phyloP scores from a whole-genome alignment of 164 flowering plant genomes.

The Piper longum region DNA sequence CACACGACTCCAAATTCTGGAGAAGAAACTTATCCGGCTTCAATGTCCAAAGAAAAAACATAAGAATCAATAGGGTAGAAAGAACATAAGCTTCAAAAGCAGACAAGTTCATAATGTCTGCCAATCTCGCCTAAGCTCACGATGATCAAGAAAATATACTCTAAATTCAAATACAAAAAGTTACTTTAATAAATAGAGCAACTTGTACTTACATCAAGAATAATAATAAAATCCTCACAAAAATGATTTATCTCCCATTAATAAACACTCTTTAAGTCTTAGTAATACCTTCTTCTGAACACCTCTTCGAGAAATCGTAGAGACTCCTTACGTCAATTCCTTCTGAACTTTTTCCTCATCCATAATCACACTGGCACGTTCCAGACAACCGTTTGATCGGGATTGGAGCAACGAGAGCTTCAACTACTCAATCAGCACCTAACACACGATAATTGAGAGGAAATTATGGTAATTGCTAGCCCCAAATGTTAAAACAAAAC shows the following conservation, averaged over 20 bases:
- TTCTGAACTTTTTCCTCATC: slow-evolving; percentile 79
- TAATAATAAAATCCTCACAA: neutral
- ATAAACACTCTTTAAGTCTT: neutral
- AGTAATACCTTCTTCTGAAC: slow-evolving; percentile 54
- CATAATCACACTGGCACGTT: slow-evolving; percentile 80
- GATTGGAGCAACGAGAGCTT: slow-evolving; percentile 38
- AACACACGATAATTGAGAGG: slow-evolving; percentile 5
- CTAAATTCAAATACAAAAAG: neutral
- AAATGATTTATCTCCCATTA: neutral
- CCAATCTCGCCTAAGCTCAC: neutral
- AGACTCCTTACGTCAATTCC: slow-evolving; percentile 64
- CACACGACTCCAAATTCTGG: slow-evolving; percentile 62
- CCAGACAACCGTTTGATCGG: slow-evolving; percentile 77
- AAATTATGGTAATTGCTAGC: neutral
- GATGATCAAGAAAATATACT: neutral
- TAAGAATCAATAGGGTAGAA: neutral
- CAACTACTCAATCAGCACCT: slow-evolving; percentile 62
- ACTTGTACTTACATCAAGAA: neutral
- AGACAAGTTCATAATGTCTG: neutral
- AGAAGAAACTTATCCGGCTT: slow-evolving; percentile 64
- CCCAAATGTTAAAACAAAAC: neutral
- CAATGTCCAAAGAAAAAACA: slow-evolving; percentile 5
- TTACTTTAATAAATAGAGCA: neutral
- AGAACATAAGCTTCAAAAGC: neutral
- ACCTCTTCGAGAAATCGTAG: slow-evolving; percentile 51